Evolutionary conservation across 2,329 filamentous ascomycete species (phyloP), one percentile per base, ranked within the genome.

Genomic region (Claviceps humidiphila): DNA sequence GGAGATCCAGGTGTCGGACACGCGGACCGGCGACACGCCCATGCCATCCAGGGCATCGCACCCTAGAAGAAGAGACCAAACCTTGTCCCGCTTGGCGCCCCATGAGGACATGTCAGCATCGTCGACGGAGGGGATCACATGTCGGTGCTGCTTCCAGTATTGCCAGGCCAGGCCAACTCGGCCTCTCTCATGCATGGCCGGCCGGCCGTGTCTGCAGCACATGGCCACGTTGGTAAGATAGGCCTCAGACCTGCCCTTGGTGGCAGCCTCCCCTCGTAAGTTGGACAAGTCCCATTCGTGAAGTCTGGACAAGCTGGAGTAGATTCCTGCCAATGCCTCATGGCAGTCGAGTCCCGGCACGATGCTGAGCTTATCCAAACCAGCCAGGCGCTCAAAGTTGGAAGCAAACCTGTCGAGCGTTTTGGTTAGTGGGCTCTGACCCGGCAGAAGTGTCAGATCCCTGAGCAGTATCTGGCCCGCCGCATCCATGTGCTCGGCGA

Each of bases 1-100:
- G 8, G 82, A 82, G 49, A 93, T 78, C 87, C 87, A 93, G 51
- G 80, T 73, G 54, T 85, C 76, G 0, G 87, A 87, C 40, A 89
- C 76, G 17, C 87, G 78, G 24, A 89, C 75, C 0, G 86, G 78
- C 1, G 76, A 69, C 78, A 76, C 45, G 64, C 66, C 59, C 63
- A 74, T 58, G 5, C 68, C 65, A 44, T 71, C 67, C 26, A 74
- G 64, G 6, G 75, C 63, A 4, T 74, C 74, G 61, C 84, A 88
- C 56, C 84, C 82, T 53, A 93, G 74, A 2, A 82, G 69, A 7
- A 91, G 73, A 0, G 79, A 80, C 78, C 84, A 90, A 3, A 80
- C 74, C 53, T 72, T 76, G 54, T 75, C 71, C 24, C 61, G 62
- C 6, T 71, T 64, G 26, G 69, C 65, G 37, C 68, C 65, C 34